Evolutionary conservation across 306 rosid species (phyloP), one percentile per base, ranked within the genome.

Genomic region (Ceratonia siliqua): DNA sequence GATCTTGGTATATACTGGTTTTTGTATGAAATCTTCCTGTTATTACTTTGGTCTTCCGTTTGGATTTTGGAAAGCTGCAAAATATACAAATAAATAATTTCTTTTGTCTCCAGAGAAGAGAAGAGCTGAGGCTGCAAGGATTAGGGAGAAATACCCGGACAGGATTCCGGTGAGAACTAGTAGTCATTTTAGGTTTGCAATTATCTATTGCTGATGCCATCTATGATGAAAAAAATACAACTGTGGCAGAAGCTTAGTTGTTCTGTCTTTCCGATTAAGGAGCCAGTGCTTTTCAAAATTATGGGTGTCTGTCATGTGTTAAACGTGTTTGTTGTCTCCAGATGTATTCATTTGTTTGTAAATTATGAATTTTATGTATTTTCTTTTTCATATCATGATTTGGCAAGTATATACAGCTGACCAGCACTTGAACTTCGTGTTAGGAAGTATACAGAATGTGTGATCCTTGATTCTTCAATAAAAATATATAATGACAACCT

Each of bases 61-160:
- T 76, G 41, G 55, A 54, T 56, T 48, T 49, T 59, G 43, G 49
- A 48, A 48, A 70, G 68, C 5, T 52, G 17, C 33, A 39, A 10
- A 69, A 12, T 42, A 9, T 66, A 43, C 20, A 41, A 70, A 46
- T 43, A 25, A 36, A 35, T 48, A 30, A 28, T 50, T 55, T 68
- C 20, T 71, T 53, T 82, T 67, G 7, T 78, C 6, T 79, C 30
- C 87, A 91, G 97, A 91, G 81, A 91, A 89, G 87, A 85, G 97
- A 78, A 78, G 85, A 58, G 94, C 92, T 2, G 97, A 91, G 77
- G 94, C 97, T 8, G 88, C 92, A 27, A 85, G 94, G 80, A 89
- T 89, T 72, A 85, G 92, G 83, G 94, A 87, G 81, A 91, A 91
- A 77, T 91, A 91, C 84, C 89, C 97, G 4, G 97, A 89, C 75